A percentile compares a stretch with the other conserved stretches of the same genome.
Conservation (phyloP, 345 rosid genomes). For the Xanthoceras sorbifolium region DNA sequence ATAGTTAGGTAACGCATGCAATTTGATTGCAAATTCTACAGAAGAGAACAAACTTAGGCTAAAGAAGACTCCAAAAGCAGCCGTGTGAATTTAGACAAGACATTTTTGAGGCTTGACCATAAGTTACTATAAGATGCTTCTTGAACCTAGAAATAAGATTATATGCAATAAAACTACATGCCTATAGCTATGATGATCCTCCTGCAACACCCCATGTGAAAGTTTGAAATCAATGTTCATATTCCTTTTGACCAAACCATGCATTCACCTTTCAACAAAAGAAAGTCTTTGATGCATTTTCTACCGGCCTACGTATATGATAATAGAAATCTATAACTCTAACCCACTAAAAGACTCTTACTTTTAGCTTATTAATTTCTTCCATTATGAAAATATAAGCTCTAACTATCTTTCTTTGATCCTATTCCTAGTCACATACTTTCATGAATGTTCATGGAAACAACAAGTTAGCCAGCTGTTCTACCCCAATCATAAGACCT, state of each 20-base stretch:
- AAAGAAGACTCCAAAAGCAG: background rate
- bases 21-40: background rate
- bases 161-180: background rate
- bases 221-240: background rate
- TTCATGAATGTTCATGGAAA: background rate
- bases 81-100: background rate
- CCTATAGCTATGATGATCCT: background rate
- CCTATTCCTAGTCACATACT: background rate
- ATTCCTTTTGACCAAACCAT: background rate
- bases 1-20: background rate
- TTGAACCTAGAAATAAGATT: background rate
- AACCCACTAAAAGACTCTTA: background rate
- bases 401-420: background rate
- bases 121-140: background rate
- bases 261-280: background rate
- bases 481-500: background rate
- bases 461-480: background rate
- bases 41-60: background rate
- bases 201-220: constrained; percentile 2
- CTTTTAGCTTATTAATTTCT: constrained; percentile 2
- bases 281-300: background rate
- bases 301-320: background rate
- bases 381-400: too few relatives aligned
- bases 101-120: background rate
- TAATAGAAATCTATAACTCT: background rate